Evolutionary conservation across 495 filamentous ascomycete genomes (phyloP), one percentile per base, ranked within the genome.

Genomic region (Neurospora sp.): DNA sequence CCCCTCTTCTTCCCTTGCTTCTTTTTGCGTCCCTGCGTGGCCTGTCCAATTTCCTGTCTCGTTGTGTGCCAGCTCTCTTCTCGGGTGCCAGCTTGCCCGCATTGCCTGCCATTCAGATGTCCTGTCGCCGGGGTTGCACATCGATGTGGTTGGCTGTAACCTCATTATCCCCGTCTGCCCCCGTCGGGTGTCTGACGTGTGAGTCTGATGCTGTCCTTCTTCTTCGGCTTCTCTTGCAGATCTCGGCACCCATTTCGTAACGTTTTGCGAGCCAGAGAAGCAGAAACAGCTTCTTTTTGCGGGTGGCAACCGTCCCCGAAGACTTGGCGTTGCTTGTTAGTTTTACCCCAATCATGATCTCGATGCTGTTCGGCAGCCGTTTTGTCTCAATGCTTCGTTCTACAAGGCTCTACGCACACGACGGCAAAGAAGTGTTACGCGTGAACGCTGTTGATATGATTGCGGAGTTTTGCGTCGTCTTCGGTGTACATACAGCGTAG

Each of bases 191-290:
- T 66, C 46, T 80, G 77, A 77, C 78, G 75, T 76, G 76, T 66
- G 66, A 72, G 72, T 78, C 74, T 80, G 44, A 72, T 62, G 54
- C 71, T 73, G 71, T 70, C 72, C 72, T 77, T 76, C 73, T 76
- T 40, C 72, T 71, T 71, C 70, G 72, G 71, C 77, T 78, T 78
- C 75, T 74, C 39, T 74, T 78, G 79, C 79, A 81, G 77, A 77
- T 78, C 76, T 73, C 54, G 27, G 27, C 54, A 66, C 27, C 14
- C 54, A 66, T 66, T 66, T 66, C 27, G 54, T 4, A 62, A 18
- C 27, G 54, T 62, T 62, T 62, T 35, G 54, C 54, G 7, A 35
- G 27, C 27, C 54, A 62, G 20, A 54, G 20, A 54, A 54, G n/a
- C 20, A 62, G 27, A 59, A 66, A 66, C 27, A 44, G 35, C 72